Conservation (phyloP, 139 green algal genomes). For the Chlamydomonas sp. region DNA sequence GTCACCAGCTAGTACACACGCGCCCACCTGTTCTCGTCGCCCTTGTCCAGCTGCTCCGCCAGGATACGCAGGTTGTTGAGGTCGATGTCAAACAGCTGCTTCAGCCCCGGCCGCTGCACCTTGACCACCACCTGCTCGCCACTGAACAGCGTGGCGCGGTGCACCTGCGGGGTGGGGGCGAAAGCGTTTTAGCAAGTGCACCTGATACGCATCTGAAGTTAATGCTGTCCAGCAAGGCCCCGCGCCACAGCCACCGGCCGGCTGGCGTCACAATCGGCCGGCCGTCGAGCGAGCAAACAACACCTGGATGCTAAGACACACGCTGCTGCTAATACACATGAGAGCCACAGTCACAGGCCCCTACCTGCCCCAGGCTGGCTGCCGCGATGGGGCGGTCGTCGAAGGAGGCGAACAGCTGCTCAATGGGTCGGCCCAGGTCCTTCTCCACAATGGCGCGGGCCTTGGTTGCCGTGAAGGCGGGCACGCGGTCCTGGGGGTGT, state of each 20-base stretch:
- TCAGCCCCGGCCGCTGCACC: conserved; percentile 97
- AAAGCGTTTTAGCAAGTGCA: neutral
- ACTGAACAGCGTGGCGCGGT: conserved; percentile 71
- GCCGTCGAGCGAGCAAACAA: no score
- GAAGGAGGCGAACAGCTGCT: conserved; percentile 76
- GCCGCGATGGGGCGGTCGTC: conserved; percentile 91
- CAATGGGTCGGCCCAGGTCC: conserved; percentile 79
- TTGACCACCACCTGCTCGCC: conserved; percentile 95
- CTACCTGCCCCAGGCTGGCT: conserved; percentile 90
- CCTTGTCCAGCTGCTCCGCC: conserved; percentile 78
- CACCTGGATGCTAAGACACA: no score
- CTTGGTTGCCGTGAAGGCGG: conserved; percentile 85
- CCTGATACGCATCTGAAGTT: no score
- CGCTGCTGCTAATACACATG: no score
- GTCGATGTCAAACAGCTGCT: conserved; percentile 83
- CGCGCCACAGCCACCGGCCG: no score
- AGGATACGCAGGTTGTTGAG: conserved; percentile 92
- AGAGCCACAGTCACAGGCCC: no score
- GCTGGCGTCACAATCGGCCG: no score
- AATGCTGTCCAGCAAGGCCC: no score
- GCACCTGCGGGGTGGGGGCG: conserved; percentile 66
- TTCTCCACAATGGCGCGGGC: conserved; percentile 88
- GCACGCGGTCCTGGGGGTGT: conserved; percentile 90
- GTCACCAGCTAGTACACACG: conserved; percentile 54
- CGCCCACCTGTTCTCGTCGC: conserved; percentile 94